Percentiles rank a stretch among this genome's conserved stretches.
phyloP scores from a whole-genome alignment of 2,329 filamentous ascomycete genomes.

The Knoxdaviesia proteae region DNA sequence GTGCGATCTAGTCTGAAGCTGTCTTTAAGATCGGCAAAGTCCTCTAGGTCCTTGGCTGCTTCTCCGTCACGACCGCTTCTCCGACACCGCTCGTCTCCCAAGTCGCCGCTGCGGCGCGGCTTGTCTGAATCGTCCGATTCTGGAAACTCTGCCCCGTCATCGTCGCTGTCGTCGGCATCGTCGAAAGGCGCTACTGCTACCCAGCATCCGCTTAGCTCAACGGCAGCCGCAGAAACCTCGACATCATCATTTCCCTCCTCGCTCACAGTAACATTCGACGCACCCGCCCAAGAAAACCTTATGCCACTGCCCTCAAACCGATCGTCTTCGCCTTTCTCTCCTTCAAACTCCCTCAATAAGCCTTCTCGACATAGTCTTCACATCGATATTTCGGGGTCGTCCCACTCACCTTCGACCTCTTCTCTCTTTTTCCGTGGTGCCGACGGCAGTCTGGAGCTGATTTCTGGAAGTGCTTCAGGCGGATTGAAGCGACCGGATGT shows the following conservation, averaged over 20 bases:
- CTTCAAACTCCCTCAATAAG: slow-evolving; percentile 21
- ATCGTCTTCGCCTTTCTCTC: too few relatives aligned
- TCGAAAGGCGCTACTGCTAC: too few relatives aligned
- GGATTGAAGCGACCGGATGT: slow-evolving; percentile 84
- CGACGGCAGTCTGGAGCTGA: slow-evolving; percentile 1
- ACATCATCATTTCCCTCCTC: background rate
- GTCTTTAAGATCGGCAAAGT: slow-evolving; percentile 40
- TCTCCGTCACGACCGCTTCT: slow-evolving; percentile 32
- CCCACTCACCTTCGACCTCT: slow-evolving; percentile 12
- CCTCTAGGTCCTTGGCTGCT: slow-evolving; percentile 28
- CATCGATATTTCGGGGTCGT: slow-evolving; percentile 32
- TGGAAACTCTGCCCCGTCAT: slow-evolving; percentile 39
- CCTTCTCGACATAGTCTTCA: slow-evolving; percentile 32
- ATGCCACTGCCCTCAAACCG: slow-evolving; percentile 1
- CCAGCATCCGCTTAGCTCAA: too few relatives aligned
- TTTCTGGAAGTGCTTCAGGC: slow-evolving; percentile 29
- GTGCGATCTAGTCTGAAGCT: slow-evolving; percentile 37
- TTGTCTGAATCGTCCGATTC: slow-evolving; percentile 50
- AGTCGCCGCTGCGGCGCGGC: slow-evolving; percentile 58
- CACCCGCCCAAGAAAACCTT: slow-evolving; percentile 20
- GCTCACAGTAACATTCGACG: slow-evolving; percentile 3
- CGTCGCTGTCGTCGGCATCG: background rate
- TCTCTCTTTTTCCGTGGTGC: too few relatives aligned
- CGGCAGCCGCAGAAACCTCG: too few relatives aligned
- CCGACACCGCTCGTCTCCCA: slow-evolving; percentile 47